Conservation (phyloP, 352 stramenopile genomes). For the Pythium oligandrum region DNA sequence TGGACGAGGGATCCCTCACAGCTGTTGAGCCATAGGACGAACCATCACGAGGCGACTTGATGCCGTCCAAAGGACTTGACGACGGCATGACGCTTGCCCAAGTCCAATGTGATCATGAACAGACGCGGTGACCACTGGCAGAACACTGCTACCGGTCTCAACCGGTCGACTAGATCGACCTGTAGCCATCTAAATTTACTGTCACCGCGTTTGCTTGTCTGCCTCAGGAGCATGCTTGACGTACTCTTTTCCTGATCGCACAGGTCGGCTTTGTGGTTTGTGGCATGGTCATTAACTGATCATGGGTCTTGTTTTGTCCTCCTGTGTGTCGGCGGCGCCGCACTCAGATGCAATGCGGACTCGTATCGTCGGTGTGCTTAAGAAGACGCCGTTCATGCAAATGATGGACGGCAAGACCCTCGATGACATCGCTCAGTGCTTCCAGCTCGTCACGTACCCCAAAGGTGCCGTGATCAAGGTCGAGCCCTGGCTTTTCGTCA, state of each 20-base stretch:
- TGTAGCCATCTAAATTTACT: no score
- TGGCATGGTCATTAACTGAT: no score
- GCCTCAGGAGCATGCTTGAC: no score
- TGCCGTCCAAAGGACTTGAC: slow-evolving; percentile 29
- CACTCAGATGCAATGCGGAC: not conserved
- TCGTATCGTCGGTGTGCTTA: slow-evolving; percentile 27
- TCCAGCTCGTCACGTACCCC: slow-evolving; percentile 38
- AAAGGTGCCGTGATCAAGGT: slow-evolving; percentile 42
- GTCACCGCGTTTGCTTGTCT: no score
- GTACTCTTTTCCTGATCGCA: no score
- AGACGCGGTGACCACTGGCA: not conserved
- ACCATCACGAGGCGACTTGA: slow-evolving; percentile 46
- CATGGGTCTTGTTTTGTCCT: no score
- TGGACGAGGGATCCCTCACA: slow-evolving; percentile 33
- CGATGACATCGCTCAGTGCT: slow-evolving; percentile 53
- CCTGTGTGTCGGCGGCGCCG: no score
- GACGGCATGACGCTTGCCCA: slow-evolving; percentile 1
- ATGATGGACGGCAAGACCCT: slow-evolving; percentile 53
- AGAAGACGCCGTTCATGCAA: slow-evolving; percentile 59
- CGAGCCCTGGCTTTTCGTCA: slow-evolving; percentile 47
- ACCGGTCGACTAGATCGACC: no score
- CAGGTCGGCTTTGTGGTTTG: no score
- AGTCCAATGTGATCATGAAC: slow-evolving; percentile 1
- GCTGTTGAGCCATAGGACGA: slow-evolving; percentile 21
- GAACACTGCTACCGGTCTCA: no score